phyloP scores from a whole-genome alignment of 441 rosid species.

The Pelargonium australe region DNA sequence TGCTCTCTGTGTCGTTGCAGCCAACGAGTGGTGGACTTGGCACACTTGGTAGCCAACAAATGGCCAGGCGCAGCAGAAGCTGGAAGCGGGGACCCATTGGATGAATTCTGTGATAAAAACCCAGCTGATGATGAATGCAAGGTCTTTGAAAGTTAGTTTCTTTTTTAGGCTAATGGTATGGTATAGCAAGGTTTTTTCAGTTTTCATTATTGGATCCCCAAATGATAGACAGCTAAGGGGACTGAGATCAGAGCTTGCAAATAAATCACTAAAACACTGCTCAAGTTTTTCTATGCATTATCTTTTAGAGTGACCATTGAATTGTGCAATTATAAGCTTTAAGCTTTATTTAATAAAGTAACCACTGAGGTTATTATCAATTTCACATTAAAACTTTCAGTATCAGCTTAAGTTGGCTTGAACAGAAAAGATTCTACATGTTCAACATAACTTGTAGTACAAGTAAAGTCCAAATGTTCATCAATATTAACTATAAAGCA shows the following conservation, averaged over 20 bases:
- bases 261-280: too few species aligned
- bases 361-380: too few species aligned
- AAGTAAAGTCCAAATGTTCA: neutral
- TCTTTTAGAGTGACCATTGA: too few species aligned
- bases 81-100: constrained; percentile 89
- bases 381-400: too few species aligned
- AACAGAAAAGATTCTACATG: too few species aligned
- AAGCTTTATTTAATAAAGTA: too few species aligned
- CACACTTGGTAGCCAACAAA: constrained; percentile 72
- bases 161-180: constrained; percentile 1
- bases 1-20: constrained; percentile 33
- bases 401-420: too few species aligned
- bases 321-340: too few species aligned
- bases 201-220: constrained; percentile 10
- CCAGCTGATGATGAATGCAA: constrained; percentile 91
- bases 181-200: constrained; percentile 13
- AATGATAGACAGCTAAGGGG: too few species aligned
- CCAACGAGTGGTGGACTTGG: constrained; percentile 99
- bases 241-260: too few species aligned
- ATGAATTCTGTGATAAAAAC: constrained; percentile 82
- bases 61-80: constrained; percentile 60
- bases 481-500: neutral
- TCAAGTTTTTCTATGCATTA: too few species aligned
- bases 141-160: constrained; percentile 57
- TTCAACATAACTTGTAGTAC: too few species aligned